Percentiles rank a stretch among this genome's conserved stretches.
These are phyloP conservation scores for Kazachstania sp. DNA, from an alignment of 1,139 yeast genomes.

Conservation along the genomic window DNA sequence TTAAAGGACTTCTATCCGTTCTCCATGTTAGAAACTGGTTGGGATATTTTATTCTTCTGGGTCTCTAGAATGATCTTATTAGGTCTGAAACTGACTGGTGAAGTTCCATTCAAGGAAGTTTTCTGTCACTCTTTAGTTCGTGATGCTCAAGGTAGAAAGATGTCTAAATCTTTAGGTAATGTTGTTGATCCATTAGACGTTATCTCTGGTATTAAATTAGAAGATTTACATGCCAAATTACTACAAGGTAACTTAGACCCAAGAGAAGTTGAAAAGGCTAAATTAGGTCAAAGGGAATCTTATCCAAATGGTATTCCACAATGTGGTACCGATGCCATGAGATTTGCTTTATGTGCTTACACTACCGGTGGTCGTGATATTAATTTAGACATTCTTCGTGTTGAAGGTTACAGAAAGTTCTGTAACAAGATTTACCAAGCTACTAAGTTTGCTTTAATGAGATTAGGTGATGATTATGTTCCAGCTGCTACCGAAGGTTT, in stretches of 20 bases:
- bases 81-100: constrained; percentile 83
- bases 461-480: constrained; percentile 77
- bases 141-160: constrained; percentile 98
- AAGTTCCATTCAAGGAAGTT: constrained; percentile 89
- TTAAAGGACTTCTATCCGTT: constrained; percentile 76
- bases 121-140: constrained; percentile 97
- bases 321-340: constrained; percentile 97
- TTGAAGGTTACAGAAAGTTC: constrained; percentile 98
- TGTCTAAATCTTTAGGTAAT: constrained; percentile 96
- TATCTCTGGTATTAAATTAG: constrained; percentile 75
- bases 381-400: constrained; percentile 90
- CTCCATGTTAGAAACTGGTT: constrained; percentile 93
- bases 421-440: constrained; percentile 99
- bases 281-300: constrained; percentile 76
- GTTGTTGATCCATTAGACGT: constrained; percentile 95
- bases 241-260: constrained; percentile 80
- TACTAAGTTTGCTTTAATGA: constrained; percentile 89
- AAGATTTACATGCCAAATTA: constrained; percentile 72
- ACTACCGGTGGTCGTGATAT: constrained; percentile 98
- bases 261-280: constrained; percentile 78
- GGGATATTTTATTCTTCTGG: constrained; percentile 99
- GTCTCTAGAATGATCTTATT: constrained; percentile 93
- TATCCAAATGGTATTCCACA: constrained; percentile 98
- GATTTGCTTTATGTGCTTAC: constrained; percentile 97
- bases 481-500: constrained; percentile 60